Conservation (phyloP, 805 yeast species). For the Sugiyamaella qingdaonensis region DNA sequence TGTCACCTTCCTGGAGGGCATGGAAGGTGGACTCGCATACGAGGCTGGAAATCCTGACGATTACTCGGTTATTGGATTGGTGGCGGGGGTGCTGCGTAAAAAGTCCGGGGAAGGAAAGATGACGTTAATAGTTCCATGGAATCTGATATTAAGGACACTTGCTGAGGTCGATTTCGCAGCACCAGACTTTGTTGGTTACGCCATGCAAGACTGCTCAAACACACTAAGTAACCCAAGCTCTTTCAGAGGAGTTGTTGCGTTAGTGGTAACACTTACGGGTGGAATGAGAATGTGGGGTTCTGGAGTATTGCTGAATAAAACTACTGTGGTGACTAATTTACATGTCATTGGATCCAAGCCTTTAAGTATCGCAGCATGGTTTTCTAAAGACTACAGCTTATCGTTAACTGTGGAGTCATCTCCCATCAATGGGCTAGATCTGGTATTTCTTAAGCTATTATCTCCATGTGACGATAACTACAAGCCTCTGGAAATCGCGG, state of each 20-base stretch:
- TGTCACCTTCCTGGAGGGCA: slow-evolving; percentile 33
- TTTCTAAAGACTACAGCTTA: slow-evolving; percentile 8
- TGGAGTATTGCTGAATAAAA: slow-evolving; percentile 30
- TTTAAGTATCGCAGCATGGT: slow-evolving; percentile 12
- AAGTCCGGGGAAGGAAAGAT: slow-evolving; percentile 32
- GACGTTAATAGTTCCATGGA: slow-evolving; percentile 30
- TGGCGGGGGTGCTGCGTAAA: slow-evolving; percentile 28
- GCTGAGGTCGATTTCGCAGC: not conserved
- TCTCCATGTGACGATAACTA: not conserved
- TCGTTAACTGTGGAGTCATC: slow-evolving; percentile 15
- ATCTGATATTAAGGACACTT: slow-evolving; percentile 14
- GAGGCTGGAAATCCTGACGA: not conserved
- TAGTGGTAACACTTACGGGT: slow-evolving; percentile 19
- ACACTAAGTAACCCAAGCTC: not conserved
- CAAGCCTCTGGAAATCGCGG: slow-evolving; percentile 21
- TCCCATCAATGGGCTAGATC: slow-evolving; percentile 31
- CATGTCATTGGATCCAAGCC: slow-evolving; percentile 29
- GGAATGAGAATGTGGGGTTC: slow-evolving; percentile 35
- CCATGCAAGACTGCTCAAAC: not conserved
- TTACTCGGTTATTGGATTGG: slow-evolving; percentile 25
- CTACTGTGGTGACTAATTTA: slow-evolving; percentile 31
- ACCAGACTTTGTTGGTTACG: not conserved
- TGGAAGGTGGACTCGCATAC: slow-evolving; percentile 33
- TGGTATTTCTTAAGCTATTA: slow-evolving; percentile 26
- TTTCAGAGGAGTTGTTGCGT: slow-evolving; percentile 15